Evolutionary conservation across 331 rosid species (phyloP).

Genomic region (Malus hybrid): DNA sequence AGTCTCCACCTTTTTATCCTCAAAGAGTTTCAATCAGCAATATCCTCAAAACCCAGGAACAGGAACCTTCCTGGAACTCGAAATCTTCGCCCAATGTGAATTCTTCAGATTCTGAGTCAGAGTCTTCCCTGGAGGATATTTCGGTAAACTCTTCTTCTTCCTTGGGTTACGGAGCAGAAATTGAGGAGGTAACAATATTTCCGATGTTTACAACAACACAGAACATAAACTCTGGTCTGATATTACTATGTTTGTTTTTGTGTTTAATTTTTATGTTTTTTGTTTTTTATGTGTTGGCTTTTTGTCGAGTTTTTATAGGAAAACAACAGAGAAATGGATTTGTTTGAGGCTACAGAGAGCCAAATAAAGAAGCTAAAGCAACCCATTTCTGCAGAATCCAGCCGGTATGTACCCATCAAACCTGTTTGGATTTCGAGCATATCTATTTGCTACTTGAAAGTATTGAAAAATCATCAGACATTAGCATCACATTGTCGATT

Average conservation of each 20-base stretch:
- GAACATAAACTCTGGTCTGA: conserved; percentile 18
- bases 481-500: neutral
- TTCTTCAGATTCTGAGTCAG: conserved; percentile 31
- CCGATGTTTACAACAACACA: conserved; percentile 26
- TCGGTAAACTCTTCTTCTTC: conserved; percentile 24
- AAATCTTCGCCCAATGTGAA: conserved; percentile 21
- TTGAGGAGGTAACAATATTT: conserved; percentile 40
- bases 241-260: neutral
- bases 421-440: neutral
- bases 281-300: conserved; percentile 4
- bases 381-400: conserved; percentile 34
- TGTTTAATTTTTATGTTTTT: conserved; percentile 26
- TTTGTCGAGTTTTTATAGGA: conserved; percentile 37
- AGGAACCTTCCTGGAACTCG: conserved; percentile 21
- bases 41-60: conserved; percentile 24
- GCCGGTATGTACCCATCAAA: conserved; percentile 29
- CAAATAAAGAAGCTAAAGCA: conserved; percentile 36
- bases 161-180: conserved; percentile 56
- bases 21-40: conserved; percentile 39
- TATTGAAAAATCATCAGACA: neutral
- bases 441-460: neutral
- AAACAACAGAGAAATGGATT: conserved; percentile 32
- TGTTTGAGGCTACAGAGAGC: conserved; percentile 35
- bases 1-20: conserved; percentile 33
- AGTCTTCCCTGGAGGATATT: conserved; percentile 31